Base-by-base conservation (phyloP, 805 yeast species). In the Blastobotrys mokoenaii region DNA sequence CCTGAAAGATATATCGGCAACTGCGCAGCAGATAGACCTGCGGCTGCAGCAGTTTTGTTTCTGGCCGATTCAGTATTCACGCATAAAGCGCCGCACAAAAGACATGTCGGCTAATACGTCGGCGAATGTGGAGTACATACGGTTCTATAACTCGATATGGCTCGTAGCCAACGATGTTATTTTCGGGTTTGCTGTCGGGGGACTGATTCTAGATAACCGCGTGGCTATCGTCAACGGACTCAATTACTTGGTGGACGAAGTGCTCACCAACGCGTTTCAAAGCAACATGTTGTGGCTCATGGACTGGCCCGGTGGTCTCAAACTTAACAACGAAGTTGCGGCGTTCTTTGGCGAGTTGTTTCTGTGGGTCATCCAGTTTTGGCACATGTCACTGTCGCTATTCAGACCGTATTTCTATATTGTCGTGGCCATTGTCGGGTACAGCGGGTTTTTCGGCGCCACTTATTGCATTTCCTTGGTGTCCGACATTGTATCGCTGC, bases 291-390 rank as follows among this genome's bases (percentile, higher is more conserved):
- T 67, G 0, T 84, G 95, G 89, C 70, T 93, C 32, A 86, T 88
- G 69, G 74, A 79, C 49, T 84, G 89, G 56, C 98, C 98, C 0
- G 95, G 90, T 12, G 98, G 98, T 3, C 79, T 93, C 55, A 93
- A 93, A 58, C 73, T 93, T 43, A 93, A 93, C 61, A 81, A 79
- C 48, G 96, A 88, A 56, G 69, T 93, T 15, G 85, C 96, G 0
- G 72, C 69, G 12, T 94, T 93, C 57, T 72, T 90, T 60, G 96
- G 96, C 31, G 95, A 87, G 46, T 64, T 93, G 40, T 82, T 85
- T 53, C 59, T 84, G 8, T 90, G 97, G 96, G 83, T 88, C 10
- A 71, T 89, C 22, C 76, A 76, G 38, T 76, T 82, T 49, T 85
- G 95, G 82, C 53, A 60, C 8, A 40, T 45, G 9, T 38, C 47